Evolutionary conservation across 1,139 yeast species (phyloP).

Genomic region (Meyerozyma sp.): DNA sequence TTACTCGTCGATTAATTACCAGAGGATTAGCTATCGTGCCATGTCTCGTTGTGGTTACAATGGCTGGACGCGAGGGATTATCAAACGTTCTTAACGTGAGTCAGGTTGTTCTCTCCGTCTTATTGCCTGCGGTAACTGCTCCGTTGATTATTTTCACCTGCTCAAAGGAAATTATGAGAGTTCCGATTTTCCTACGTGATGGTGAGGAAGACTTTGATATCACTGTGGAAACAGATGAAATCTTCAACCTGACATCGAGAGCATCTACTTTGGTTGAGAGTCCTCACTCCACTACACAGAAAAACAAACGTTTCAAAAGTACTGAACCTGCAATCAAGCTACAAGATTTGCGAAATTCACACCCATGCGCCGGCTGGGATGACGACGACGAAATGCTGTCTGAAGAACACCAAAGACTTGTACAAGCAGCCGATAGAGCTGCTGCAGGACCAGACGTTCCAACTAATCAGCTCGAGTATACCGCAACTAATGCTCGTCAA

Average conservation of each 20-base stretch:
- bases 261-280: conserved; percentile 5
- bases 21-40: conserved; percentile 85
- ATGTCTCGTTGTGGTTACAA: conserved; percentile 71
- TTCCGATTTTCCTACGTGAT: conserved; percentile 37
- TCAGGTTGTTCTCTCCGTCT: conserved; percentile 80
- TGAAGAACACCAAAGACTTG: conserved; percentile 12
- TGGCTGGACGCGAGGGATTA: conserved; percentile 82
- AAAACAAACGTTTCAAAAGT: conserved; percentile 20
- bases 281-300: conserved; percentile 2
- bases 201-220: conserved; percentile 25
- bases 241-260: not conserved
- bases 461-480: not conserved
- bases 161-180: conserved; percentile 71
- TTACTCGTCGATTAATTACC: conserved; percentile 77
- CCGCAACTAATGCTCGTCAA: not conserved
- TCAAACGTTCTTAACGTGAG: conserved; percentile 75
- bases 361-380: conserved; percentile 44
- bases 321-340: conserved; percentile 40
- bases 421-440: not conserved
- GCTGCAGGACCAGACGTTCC: not conserved
- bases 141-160: conserved; percentile 85
- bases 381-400: conserved; percentile 27
- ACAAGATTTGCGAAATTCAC: conserved; percentile 38
- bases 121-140: conserved; percentile 86
- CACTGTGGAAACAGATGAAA: conserved; percentile 8